These are phyloP conservation scores for Fusarium pininemorale DNA, from an alignment of 2,329 filamentous ascomycete species.

Conservation along the genomic window DNA sequence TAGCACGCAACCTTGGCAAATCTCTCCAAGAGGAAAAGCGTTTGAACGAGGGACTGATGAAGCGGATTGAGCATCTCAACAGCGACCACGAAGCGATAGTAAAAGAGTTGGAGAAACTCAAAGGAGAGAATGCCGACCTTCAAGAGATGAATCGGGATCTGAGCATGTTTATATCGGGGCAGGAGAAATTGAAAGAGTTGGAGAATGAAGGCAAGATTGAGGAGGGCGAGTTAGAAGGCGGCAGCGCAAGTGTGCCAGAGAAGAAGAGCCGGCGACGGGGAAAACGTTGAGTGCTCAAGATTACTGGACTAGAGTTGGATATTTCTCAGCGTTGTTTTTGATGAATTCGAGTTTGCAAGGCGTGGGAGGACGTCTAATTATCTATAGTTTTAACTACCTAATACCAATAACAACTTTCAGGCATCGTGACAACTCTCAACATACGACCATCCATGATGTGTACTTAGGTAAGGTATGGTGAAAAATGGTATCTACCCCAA, in stretches of 20 bases:
- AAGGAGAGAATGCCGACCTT: conserved; percentile 74
- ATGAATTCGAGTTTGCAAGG: not conserved
- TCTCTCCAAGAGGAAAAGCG: conserved; percentile 87
- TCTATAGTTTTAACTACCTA: not conserved
- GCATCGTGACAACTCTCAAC: not conserved
- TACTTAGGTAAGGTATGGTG: not conserved
- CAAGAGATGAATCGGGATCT: conserved; percentile 89
- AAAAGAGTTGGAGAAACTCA: conserved; percentile 65
- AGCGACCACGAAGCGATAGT: conserved; percentile 67
- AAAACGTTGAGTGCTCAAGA: conserved; percentile 43
- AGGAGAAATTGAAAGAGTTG: conserved; percentile 80
- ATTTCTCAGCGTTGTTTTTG: not conserved
- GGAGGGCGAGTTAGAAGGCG: conserved; percentile 78
- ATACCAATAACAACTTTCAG: not conserved
- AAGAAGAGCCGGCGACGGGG: conserved; percentile 64
- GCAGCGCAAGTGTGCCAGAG: conserved; percentile 73
- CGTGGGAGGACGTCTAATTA: not conserved
- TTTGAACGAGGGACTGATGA: conserved; percentile 81
- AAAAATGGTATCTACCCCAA: not conserved
- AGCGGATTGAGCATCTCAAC: conserved; percentile 80
- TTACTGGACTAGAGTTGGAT: not conserved
- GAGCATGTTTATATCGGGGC: conserved; percentile 85
- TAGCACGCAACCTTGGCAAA: conserved; percentile 79
- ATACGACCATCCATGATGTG: not conserved
- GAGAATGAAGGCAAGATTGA: conserved; percentile 66